Conservation (phyloP, 495 filamentous ascomycete genomes). For the Penicillium egyptiacum region DNA sequence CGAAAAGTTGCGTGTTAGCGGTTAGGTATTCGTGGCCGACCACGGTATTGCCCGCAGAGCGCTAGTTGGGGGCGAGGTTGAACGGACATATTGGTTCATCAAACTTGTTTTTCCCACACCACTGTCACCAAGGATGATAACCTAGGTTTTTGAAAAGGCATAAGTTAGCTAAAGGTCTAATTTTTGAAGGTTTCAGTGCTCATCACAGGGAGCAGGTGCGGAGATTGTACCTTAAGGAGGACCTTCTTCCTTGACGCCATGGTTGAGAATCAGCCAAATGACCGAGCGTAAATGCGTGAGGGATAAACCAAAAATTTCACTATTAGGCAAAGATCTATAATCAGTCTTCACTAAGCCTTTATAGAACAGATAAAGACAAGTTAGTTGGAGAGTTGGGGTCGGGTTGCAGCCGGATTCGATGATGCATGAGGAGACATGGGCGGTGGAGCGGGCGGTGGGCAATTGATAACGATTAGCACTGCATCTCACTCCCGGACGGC, state of each 20-base stretch:
- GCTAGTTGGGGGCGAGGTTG: slow-evolving; percentile 10
- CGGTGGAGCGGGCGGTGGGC: slow-evolving; percentile 40
- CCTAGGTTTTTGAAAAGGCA: slow-evolving; percentile 49
- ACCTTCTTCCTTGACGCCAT: slow-evolving; percentile 98
- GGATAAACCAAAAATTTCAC: slow-evolving; percentile 1
- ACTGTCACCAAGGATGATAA: slow-evolving; percentile 97
- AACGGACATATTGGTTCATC: slow-evolving; percentile 99
- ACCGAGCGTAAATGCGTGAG: slow-evolving; percentile 7
- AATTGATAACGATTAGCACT: slow-evolving; percentile 30
- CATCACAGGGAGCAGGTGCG: slow-evolving; percentile 28
- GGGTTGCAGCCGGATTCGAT: slow-evolving; percentile 34
- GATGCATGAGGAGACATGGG: slow-evolving; percentile 36
- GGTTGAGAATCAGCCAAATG: slow-evolving; percentile 23
- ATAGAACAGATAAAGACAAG: slow-evolving; percentile 10
- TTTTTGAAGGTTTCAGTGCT: not conserved
- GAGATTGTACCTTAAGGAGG: slow-evolving; percentile 76
- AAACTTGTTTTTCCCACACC: slow-evolving; percentile 98
- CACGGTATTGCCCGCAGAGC: slow-evolving; percentile 9
- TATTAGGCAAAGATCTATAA: slow-evolving; percentile 3
- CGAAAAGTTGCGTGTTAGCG: slow-evolving; percentile 24
- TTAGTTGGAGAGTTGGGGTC: slow-evolving; percentile 31
- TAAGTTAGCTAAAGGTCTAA: slow-evolving; percentile 9
- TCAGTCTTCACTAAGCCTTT: not conserved
- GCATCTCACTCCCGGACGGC: slow-evolving; percentile 14
- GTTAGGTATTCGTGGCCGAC: slow-evolving; percentile 7